phyloP scores from a whole-genome alignment of 2,329 filamentous ascomycete species.

The Penicillium sp. region DNA sequence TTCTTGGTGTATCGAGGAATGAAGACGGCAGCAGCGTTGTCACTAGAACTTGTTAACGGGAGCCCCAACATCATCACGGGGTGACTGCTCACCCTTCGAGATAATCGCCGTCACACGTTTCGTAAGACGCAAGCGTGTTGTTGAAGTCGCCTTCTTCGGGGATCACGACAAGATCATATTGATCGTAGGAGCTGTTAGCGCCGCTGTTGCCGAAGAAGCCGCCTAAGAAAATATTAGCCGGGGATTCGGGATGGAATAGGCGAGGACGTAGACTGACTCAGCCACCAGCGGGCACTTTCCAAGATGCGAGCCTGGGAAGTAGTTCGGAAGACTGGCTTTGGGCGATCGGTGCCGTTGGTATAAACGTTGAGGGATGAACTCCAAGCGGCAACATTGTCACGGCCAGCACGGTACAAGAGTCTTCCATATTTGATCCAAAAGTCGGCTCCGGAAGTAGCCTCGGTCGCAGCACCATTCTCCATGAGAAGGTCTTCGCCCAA shows the following conservation, averaged over 20 bases:
- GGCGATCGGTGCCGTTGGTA: slow-evolving; percentile 49
- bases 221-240: slow-evolving; percentile 11
- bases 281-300: slow-evolving; percentile 51
- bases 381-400: slow-evolving; percentile 51
- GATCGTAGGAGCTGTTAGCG: slow-evolving; percentile 30
- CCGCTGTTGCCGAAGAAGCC: slow-evolving; percentile 27
- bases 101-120: slow-evolving; percentile 50
- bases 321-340: slow-evolving; percentile 56
- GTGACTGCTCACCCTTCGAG: slow-evolving; percentile 18
- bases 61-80: too few species aligned
- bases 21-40: slow-evolving; percentile 41
- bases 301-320: slow-evolving; percentile 58
- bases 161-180: slow-evolving; percentile 52
- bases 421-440: slow-evolving; percentile 60
- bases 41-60: slow-evolving; percentile 11
- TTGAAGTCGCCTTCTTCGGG: slow-evolving; percentile 54
- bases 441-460: slow-evolving; percentile 52
- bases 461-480: slow-evolving; percentile 53
- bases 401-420: slow-evolving; percentile 53
- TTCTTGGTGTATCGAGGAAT: slow-evolving; percentile 48
- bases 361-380: slow-evolving; percentile 44
- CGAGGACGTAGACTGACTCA: slow-evolving; percentile 33
- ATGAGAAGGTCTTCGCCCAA: slow-evolving; percentile 50
- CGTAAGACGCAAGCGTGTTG: slow-evolving; percentile 56
- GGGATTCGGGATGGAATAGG: too few species aligned